Conservation (phyloP, 2,329 filamentous ascomycete genomes). For the Scytalidium sp. region DNA sequence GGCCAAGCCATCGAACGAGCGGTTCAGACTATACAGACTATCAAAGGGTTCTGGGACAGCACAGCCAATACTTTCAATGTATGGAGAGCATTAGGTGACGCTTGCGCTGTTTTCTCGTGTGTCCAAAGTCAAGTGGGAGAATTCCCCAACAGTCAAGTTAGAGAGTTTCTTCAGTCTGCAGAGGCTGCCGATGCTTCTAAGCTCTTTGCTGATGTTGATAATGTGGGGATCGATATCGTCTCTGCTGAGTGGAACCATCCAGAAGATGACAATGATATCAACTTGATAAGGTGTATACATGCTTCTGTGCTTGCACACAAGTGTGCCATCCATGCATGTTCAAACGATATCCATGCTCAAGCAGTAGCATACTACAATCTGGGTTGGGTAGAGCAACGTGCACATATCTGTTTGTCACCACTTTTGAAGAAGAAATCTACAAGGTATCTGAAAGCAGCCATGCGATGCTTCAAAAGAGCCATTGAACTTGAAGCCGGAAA, state of each 20-base stretch:
- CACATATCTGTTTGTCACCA: slow-evolving; percentile 63
- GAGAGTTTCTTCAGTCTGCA: slow-evolving; percentile 52
- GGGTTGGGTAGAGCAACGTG: slow-evolving; percentile 87
- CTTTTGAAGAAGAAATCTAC: slow-evolving; percentile 53
- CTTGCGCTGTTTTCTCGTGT: slow-evolving; percentile 78
- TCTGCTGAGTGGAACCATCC: slow-evolving; percentile 29
- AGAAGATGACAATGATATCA: slow-evolving; percentile 29
- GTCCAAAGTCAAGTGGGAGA: slow-evolving; percentile 65
- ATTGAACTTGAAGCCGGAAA: slow-evolving; percentile 96
- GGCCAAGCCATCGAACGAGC: slow-evolving; percentile 76
- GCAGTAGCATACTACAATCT: slow-evolving; percentile 97
- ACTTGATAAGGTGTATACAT: slow-evolving; percentile 60
- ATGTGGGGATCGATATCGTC: slow-evolving; percentile 42
- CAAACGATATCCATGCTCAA: slow-evolving; percentile 78
- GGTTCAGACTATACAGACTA: slow-evolving; percentile 64
- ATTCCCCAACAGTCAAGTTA: slow-evolving; percentile 59
- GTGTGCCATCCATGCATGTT: slow-evolving; percentile 70
- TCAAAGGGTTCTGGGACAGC: slow-evolving; percentile 55
- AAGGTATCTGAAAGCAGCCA: slow-evolving; percentile 74
- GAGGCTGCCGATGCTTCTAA: slow-evolving; percentile 53
- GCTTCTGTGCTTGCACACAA: slow-evolving; percentile 84
- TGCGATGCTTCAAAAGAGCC: slow-evolving; percentile 89
- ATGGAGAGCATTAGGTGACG: slow-evolving; percentile 91
- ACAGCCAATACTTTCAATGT: slow-evolving; percentile 80
- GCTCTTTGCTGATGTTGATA: slow-evolving; percentile 67